A percentile compares a stretch with the other conserved stretches of the same genome.
phyloP scores from a whole-genome alignment of 108 stramenopile species.

The Skeletonema grethae region DNA sequence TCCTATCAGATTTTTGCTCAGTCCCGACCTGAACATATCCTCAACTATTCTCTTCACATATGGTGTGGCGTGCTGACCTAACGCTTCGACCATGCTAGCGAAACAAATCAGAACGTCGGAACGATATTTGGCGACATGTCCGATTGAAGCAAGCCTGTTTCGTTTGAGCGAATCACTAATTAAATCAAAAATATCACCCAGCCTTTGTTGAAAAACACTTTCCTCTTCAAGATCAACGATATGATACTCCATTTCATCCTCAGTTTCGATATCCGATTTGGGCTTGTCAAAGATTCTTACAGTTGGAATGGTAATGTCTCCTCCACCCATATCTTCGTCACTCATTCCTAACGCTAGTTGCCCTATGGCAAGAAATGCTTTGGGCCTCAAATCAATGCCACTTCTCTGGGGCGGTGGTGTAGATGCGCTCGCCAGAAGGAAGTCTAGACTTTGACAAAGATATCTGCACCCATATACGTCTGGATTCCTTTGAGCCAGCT shows the following conservation, averaged over 20 bases:
- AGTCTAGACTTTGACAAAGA: slow-evolving; percentile 68
- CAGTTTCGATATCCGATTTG: slow-evolving; percentile 5
- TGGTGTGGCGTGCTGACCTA: slow-evolving; percentile 73
- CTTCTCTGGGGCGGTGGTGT: slow-evolving; percentile 44
- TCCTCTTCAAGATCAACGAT: slow-evolving; percentile 50
- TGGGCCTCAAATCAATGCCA: slow-evolving; percentile 73
- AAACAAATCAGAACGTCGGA: slow-evolving; percentile 66
- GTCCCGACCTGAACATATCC: slow-evolving; percentile 89
- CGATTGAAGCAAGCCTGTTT: slow-evolving; percentile 26
- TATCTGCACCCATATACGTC: slow-evolving; percentile 87
- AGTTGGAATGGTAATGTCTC: slow-evolving; percentile 54
- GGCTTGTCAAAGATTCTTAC: slow-evolving; percentile 67
- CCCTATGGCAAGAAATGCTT: slow-evolving; percentile 88
- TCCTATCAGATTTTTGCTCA: slow-evolving; percentile 86
- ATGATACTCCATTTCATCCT: slow-evolving; percentile 34
- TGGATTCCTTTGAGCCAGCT: slow-evolving; percentile 82
- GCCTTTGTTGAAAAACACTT: slow-evolving; percentile 56
- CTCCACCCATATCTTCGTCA: slow-evolving; percentile 67
- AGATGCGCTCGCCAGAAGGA: slow-evolving; percentile 72
- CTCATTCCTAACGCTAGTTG: slow-evolving; percentile 84
- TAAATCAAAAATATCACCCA: slow-evolving; percentile 76
- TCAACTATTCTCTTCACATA: slow-evolving; percentile 80
- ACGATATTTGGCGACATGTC: slow-evolving; percentile 8
- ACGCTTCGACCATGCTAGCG: slow-evolving; percentile 89
- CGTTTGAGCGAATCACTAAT: slow-evolving; percentile 54